A percentile compares a stretch with the other conserved stretches of the same genome.
Conservation (phyloP, 805 yeast genomes). For the Ogataea glucozyma region DNA sequence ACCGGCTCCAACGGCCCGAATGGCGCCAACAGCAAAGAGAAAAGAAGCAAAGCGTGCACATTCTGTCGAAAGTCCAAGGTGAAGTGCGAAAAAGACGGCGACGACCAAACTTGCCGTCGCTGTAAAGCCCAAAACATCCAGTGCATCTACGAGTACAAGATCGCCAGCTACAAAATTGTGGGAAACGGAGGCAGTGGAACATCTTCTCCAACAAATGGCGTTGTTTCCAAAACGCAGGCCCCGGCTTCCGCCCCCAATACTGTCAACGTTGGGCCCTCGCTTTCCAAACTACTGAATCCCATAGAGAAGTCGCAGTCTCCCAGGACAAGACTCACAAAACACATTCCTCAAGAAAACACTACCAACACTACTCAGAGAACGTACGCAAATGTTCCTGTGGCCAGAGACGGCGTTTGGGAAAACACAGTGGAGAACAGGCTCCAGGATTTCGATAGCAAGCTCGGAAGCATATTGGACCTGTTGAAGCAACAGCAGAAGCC, state of each 20-base stretch:
- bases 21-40: slow-evolving; percentile 19
- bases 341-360: too few species aligned
- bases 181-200: slow-evolving; percentile 22
- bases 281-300: slow-evolving; percentile 23
- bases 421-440: slow-evolving; percentile 40
- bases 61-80: slow-evolving; percentile 64
- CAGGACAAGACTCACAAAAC: background rate
- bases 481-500: slow-evolving; percentile 32
- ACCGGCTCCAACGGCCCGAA: background rate
- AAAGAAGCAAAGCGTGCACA: slow-evolving; percentile 57
- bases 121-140: slow-evolving; percentile 53
- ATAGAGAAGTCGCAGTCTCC: slow-evolving; percentile 12
- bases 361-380: too few species aligned
- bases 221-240: background rate
- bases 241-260: background rate
- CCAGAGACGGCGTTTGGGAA: slow-evolving; percentile 32
- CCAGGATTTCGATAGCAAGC: slow-evolving; percentile 40
- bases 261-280: slow-evolving; percentile 13
- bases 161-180: slow-evolving; percentile 44
- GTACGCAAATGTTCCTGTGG: background rate
- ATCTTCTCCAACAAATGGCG: background rate
- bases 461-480: slow-evolving; percentile 39
- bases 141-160: slow-evolving; percentile 58
- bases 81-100: slow-evolving; percentile 52
- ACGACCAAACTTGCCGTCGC: slow-evolving; percentile 54